Percentiles rank a stretch among this genome's conserved stretches.
These are phyloP conservation scores for Aspergillus sp. DNA, from an alignment of 2,329 filamentous ascomycete genomes.

Conservation along the genomic window DNA sequence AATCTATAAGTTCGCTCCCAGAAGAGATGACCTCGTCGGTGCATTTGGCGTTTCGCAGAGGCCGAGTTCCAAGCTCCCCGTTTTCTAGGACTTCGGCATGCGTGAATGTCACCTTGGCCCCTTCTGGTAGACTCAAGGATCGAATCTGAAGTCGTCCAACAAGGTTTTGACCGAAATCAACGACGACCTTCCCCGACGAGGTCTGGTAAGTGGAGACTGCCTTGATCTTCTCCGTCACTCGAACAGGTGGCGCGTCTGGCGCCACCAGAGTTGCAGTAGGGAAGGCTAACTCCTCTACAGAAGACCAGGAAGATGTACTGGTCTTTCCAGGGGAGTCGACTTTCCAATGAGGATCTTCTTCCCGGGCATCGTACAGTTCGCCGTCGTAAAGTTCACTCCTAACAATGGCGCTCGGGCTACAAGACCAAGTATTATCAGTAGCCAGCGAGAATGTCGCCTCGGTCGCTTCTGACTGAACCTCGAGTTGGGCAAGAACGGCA, in stretches of 20 bases:
- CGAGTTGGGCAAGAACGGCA: slow-evolving; percentile 31
- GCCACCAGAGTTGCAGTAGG: slow-evolving; percentile 38
- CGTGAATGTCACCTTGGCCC: slow-evolving; percentile 33
- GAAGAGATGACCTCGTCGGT: slow-evolving; percentile 42
- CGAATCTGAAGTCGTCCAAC: slow-evolving; percentile 51
- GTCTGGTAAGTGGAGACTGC: slow-evolving; percentile 31
- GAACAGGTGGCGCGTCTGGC: slow-evolving; percentile 48
- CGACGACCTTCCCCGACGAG: slow-evolving; percentile 47
- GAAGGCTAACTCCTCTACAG: slow-evolving; percentile 31
- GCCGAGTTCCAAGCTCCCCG: slow-evolving; percentile 42
- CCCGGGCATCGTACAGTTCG: slow-evolving; percentile 50
- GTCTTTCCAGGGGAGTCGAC: background rate
- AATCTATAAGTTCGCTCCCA: slow-evolving; percentile 30
- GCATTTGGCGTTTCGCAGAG: slow-evolving; percentile 47
- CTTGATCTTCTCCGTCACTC: slow-evolving; percentile 31
- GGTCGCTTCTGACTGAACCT: slow-evolving; percentile 17
- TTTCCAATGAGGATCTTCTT: slow-evolving; percentile 30
- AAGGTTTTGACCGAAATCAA: slow-evolving; percentile 61
- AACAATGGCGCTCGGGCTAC: slow-evolving; percentile 19
- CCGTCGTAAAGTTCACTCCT: slow-evolving; percentile 53
- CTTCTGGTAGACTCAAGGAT: slow-evolving; percentile 12
- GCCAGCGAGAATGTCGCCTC: slow-evolving; percentile 13
- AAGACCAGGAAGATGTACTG: slow-evolving; percentile 21
- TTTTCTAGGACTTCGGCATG: slow-evolving; percentile 59
- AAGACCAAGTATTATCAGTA: slow-evolving; percentile 27